Evolutionary conservation across 371 early-diverging fungal genomes (phyloP).

Genomic region (Mucor lusitanicus): DNA sequence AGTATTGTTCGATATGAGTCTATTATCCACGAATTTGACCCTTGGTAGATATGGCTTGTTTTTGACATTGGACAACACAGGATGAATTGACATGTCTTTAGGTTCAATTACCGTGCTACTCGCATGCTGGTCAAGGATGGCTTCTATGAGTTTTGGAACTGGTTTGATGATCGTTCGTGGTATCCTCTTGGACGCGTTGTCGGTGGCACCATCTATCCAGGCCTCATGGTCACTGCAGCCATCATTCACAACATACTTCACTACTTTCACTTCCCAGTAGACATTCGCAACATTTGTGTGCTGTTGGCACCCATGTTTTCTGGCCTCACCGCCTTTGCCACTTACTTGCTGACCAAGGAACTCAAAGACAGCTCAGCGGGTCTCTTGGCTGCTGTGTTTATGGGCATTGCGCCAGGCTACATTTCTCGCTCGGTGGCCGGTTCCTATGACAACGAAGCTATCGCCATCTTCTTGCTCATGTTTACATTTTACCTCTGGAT

Average conservation of each 20-base stretch:
- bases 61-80: no score
- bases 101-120: constrained; percentile 99
- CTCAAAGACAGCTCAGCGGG: constrained; percentile 91
- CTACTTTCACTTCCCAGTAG: constrained; percentile 88
- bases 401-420: constrained; percentile 98
- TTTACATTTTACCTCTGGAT: constrained; percentile 97
- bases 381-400: constrained; percentile 94
- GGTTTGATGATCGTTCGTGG: constrained; percentile 99
- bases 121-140: constrained; percentile 94
- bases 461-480: constrained; percentile 97
- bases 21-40: constrained; percentile 99
- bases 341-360: constrained; percentile 91
- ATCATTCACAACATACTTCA: constrained; percentile 92
- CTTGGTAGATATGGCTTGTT: constrained; percentile 79
- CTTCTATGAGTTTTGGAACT: constrained; percentile 97
- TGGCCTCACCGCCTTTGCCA: constrained; percentile 89
- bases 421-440: constrained; percentile 99
- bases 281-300: constrained; percentile 97
- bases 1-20: constrained; percentile 95
- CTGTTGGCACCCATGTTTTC: constrained; percentile 97
- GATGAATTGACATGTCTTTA: constrained; percentile 17
- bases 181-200: constrained; percentile 99
- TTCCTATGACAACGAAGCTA: constrained; percentile 99
- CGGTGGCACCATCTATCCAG: constrained; percentile 97
- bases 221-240: constrained; percentile 98